Percentiles rank a stretch among this genome's conserved stretches.
phyloP scores from a whole-genome alignment of 306 rosid genomes.

The Sechiopsis laciniata region DNA sequence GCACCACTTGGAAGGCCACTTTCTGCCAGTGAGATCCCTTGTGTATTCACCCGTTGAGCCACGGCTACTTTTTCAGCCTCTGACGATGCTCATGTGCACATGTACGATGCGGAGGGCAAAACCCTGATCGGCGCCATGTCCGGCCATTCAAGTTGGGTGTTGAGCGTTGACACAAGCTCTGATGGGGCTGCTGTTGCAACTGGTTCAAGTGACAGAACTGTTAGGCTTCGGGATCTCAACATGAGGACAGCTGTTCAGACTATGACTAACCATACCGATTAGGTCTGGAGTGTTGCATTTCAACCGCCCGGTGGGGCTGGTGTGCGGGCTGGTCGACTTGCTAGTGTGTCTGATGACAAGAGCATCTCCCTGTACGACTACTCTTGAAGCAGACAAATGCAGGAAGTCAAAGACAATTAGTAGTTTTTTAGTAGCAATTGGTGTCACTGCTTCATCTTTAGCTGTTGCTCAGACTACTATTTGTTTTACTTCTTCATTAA shows the following conservation, averaged over 20 bases:
- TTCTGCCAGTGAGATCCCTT: conserved; percentile 86
- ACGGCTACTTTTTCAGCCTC: conserved; percentile 80
- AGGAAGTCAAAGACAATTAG: conserved; percentile 15
- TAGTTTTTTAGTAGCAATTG: conserved; percentile 1
- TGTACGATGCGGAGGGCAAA: conserved; percentile 91
- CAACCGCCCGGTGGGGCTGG: conserved; percentile 69
- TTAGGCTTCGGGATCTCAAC: conserved; percentile 84
- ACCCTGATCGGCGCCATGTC: conserved; percentile 76
- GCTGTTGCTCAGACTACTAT: background rate
- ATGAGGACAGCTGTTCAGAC: conserved; percentile 94
- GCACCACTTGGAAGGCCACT: conserved; percentile 94
- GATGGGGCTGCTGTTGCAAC: conserved; percentile 91
- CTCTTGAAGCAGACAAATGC: conserved; percentile 37
- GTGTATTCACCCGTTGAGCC: conserved; percentile 84
- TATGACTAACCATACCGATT: conserved; percentile 88
- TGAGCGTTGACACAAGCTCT: conserved; percentile 80
- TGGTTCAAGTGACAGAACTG: conserved; percentile 89
- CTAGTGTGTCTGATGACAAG: conserved; percentile 95
- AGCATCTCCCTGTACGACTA: conserved; percentile 83
- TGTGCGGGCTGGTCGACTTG: conserved; percentile 62
- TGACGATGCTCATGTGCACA: conserved; percentile 79
- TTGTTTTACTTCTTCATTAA: background rate
- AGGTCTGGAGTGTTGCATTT: conserved; percentile 95
- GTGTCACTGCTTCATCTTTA: background rate
- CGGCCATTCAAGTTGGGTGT: conserved; percentile 88